A percentile compares a stretch with the other conserved stretches of the same genome.
These are phyloP conservation scores for Penicillium salamii DNA, from an alignment of 495 filamentous ascomycete species.

Conservation along the genomic window DNA sequence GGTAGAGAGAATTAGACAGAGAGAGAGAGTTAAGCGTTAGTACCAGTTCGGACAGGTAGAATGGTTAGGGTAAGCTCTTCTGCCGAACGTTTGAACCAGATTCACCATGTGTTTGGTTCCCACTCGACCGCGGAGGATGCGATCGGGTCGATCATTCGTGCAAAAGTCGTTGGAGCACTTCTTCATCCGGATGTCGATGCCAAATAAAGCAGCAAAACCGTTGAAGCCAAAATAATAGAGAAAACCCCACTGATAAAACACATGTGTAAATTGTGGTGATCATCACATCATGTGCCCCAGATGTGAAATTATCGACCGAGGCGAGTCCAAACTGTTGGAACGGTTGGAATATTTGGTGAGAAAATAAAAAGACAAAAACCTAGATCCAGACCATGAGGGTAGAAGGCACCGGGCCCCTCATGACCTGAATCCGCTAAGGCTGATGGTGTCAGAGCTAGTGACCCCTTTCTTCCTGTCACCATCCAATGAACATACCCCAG, in stretches of 20 bases:
- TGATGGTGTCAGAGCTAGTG: conserved; percentile 21
- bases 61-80: no score
- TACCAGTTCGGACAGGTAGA: no score
- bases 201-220: conserved; percentile 14
- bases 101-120: neutral
- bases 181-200: conserved; percentile 8
- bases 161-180: conserved; percentile 4
- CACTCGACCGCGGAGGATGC: neutral
- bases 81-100: conserved; percentile 5
- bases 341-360: no score
- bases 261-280: neutral
- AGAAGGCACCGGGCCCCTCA: neutral
- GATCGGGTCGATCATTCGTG: conserved; percentile 6
- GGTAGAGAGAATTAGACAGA: no score
- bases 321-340: neutral
- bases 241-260: neutral
- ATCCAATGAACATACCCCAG: conserved; percentile 18
- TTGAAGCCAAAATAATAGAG: conserved; percentile 19
- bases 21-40: no score
- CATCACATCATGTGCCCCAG: conserved; percentile 1
- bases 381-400: neutral
- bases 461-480: conserved; percentile 8
- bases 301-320: conserved; percentile 3
- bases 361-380: no score
- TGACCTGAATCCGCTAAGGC: conserved; percentile 13